Percentiles rank a stretch among this genome's conserved stretches.
These are phyloP conservation scores for Arthroderma uncinatum DNA, from an alignment of 2,329 filamentous ascomycete genomes.

Conservation along the genomic window DNA sequence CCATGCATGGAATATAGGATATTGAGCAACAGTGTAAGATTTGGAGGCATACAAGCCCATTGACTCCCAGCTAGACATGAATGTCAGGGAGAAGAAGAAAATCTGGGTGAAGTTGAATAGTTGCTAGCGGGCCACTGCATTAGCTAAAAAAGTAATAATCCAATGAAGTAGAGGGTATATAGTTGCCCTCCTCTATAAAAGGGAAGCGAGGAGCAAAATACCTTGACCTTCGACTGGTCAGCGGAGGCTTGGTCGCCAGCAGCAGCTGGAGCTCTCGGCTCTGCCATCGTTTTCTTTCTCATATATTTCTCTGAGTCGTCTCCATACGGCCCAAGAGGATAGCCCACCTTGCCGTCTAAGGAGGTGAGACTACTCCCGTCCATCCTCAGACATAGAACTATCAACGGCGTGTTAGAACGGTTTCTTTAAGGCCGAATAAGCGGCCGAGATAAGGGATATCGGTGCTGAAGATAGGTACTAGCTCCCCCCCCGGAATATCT, in stretches of 20 bases:
- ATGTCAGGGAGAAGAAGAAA: conserved; percentile 22
- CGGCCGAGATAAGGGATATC: not conserved
- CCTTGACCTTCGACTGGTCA: conserved; percentile 13
- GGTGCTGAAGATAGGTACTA: not conserved
- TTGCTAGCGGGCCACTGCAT: conserved; percentile 13
- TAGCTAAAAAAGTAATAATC: not conserved
- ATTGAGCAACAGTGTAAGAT: not conserved
- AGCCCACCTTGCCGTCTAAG: not conserved
- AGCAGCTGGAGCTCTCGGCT: not conserved
- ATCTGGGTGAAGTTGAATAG: conserved; percentile 22
- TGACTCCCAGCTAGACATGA: conserved; percentile 21
- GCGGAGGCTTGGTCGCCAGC: not conserved
- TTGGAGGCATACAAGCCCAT: conserved; percentile 16
- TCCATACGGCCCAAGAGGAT: not conserved
- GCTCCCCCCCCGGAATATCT: too few relatives aligned
- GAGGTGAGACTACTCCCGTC: not conserved
- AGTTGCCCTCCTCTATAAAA: not conserved
- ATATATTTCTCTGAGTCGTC: not conserved
- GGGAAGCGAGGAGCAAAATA: not conserved
- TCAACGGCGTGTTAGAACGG: not conserved
- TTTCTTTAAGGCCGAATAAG: not conserved
- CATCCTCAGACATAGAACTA: not conserved
- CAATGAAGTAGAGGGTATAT: not conserved
- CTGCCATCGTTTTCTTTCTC: not conserved
- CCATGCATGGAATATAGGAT: not conserved